phyloP scores from a whole-genome alignment of 768 basidiomycete genomes.

The Ramaria sp. region DNA sequence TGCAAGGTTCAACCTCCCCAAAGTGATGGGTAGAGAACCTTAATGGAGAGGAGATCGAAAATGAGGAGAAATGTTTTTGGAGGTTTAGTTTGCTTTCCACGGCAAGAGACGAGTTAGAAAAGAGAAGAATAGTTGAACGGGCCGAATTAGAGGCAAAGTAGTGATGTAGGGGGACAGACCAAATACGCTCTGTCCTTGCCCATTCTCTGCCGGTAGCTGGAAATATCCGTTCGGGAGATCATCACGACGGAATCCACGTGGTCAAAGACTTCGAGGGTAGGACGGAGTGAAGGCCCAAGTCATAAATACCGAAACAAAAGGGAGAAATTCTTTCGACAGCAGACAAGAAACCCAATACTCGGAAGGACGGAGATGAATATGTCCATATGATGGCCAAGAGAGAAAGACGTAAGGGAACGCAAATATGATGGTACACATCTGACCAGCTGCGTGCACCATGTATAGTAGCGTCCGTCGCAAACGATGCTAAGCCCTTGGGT shows the following conservation, averaged over 20 bases:
- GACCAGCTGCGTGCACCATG: neutral
- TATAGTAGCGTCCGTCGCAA: neutral
- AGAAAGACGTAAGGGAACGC: neutral
- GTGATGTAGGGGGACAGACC: neutral
- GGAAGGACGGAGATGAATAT: slow-evolving; percentile 6
- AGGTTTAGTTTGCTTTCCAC: neutral
- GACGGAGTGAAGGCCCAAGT: neutral
- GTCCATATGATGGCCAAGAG: neutral
- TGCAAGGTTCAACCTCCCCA: neutral
- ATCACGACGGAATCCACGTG: neutral
- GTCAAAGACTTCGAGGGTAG: neutral
- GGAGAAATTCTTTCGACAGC: neutral
- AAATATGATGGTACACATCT: neutral
- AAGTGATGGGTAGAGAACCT: neutral
- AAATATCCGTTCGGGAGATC: neutral
- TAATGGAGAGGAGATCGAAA: neutral
- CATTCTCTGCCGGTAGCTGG: neutral
- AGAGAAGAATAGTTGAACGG: neutral
- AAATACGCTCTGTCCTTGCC: neutral
- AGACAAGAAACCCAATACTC: neutral
- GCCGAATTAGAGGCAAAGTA: neutral
- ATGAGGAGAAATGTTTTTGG: neutral
- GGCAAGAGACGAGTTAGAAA: neutral
- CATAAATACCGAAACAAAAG: slow-evolving; percentile 2
- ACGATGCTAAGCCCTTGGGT: neutral